These are phyloP conservation scores for Musa troglodytarum DNA, from an alignment of 176 grass and related monocot species.

Conservation along the genomic window DNA sequence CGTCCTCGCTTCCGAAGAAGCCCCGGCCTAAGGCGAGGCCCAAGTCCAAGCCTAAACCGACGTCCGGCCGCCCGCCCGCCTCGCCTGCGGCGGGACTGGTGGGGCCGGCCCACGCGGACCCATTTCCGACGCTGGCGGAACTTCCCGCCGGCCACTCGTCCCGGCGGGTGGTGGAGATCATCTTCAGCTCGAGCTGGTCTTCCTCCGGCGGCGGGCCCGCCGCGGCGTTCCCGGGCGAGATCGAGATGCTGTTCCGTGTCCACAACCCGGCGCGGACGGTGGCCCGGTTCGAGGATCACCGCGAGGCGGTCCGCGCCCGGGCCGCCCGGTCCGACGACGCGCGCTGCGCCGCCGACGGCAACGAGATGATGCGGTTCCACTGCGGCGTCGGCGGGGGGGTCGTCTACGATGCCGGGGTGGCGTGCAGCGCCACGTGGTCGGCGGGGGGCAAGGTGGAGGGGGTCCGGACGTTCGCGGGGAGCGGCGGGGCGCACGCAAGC, in stretches of 20 bases:
- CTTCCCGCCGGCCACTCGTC: conserved; percentile 28
- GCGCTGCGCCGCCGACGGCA: conserved; percentile 34
- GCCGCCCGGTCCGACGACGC: conserved; percentile 14
- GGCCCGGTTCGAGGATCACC: conserved; percentile 30
- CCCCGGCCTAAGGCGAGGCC: neutral
- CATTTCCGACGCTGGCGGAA: conserved; percentile 25
- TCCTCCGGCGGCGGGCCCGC: neutral
- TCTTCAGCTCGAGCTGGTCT: conserved; percentile 27
- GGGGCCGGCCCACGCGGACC: neutral
- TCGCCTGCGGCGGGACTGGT: neutral
- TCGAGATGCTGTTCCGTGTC: conserved; percentile 39
- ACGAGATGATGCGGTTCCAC: conserved; percentile 46
- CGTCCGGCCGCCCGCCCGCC: neutral
- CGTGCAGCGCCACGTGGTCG: neutral
- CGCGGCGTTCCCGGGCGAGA: neutral
- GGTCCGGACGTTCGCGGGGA: conserved; percentile 24
- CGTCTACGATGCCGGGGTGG: conserved; percentile 19
- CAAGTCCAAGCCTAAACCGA: neutral
- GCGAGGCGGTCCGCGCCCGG: neutral
- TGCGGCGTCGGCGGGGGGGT: conserved; percentile 15
- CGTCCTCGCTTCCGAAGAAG: neutral
- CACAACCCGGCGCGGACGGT: conserved; percentile 26
- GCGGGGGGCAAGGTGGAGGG: conserved; percentile 22
- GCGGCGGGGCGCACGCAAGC: conserved; percentile 20
- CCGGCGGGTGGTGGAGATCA: conserved; percentile 30